These are phyloP conservation scores for Adansonia madagascariensis DNA, from an alignment of 441 rosid species.

Conservation along the genomic window DNA sequence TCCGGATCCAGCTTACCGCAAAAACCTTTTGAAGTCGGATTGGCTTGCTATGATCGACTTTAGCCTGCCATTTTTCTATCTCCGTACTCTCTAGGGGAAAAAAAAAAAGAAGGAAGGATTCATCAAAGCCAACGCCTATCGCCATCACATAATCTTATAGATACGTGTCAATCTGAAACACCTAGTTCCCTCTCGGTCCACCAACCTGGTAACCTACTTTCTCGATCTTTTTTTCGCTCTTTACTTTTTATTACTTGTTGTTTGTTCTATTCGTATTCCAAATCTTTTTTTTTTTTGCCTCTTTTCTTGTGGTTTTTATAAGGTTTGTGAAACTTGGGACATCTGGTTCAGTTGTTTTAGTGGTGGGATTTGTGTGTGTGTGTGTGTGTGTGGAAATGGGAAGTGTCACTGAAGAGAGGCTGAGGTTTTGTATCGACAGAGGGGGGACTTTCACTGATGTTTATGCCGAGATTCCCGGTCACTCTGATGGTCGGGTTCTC, in stretches of 20 bases:
- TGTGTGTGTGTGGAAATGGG: conserved; percentile 49
- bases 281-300: neutral
- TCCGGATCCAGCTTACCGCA: neutral
- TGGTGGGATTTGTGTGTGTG: neutral
- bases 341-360: neutral
- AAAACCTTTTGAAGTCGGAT: neutral
- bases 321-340: neutral
- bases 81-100: neutral
- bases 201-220: neutral
- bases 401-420: conserved; percentile 51
- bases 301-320: neutral
- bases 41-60: neutral
- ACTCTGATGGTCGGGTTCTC: conserved; percentile 65
- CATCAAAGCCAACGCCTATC: neutral
- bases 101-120: neutral
- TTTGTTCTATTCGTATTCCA: neutral
- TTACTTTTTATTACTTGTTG: neutral
- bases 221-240: neutral
- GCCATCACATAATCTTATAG: neutral
- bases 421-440: conserved; percentile 89
- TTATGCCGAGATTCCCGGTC: conserved; percentile 86
- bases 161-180: neutral
- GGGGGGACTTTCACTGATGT: conserved; percentile 97
- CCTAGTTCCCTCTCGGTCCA: neutral
- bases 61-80: neutral